phyloP scores from a whole-genome alignment of 2,329 filamentous ascomycete genomes.

The Endocalyx cinctus region DNA sequence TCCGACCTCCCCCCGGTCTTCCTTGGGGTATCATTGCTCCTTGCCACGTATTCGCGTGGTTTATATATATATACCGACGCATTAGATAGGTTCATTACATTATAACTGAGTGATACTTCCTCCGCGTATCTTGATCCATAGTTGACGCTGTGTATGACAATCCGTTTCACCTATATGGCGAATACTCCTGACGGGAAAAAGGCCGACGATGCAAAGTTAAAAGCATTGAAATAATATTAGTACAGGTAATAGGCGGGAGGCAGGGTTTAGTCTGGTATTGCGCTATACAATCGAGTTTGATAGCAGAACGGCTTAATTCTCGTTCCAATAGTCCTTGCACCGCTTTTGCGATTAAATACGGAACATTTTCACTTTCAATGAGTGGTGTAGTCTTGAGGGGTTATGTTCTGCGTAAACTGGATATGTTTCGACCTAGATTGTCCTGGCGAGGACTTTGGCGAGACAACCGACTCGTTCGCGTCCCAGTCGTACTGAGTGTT shows the following conservation, averaged over 20 bases:
- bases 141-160: slow-evolving; percentile 8
- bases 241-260: too few species aligned
- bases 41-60: slow-evolving; percentile 15
- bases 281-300: too few species aligned
- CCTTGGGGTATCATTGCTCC: slow-evolving; percentile 20
- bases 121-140: slow-evolving; percentile 7
- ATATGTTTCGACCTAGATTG: slow-evolving; percentile 36
- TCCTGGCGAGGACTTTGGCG: slow-evolving; percentile 32
- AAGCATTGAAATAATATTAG: slow-evolving; percentile 14
- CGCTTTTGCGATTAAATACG: too few species aligned
- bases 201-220: slow-evolving; percentile 11
- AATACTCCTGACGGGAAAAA: slow-evolving; percentile 14
- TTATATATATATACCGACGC: slow-evolving; percentile 16
- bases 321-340: too few species aligned
- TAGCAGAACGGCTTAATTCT: too few species aligned
- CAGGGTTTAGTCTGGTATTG: too few species aligned
- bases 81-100: slow-evolving; percentile 24
- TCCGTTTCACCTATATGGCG: slow-evolving; percentile 6
- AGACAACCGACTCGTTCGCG: slow-evolving; percentile 35
- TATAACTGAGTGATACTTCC: too few species aligned
- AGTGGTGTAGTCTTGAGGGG: slow-evolving; percentile 35
- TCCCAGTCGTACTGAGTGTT: slow-evolving; percentile 51
- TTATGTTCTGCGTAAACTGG: slow-evolving; percentile 43
- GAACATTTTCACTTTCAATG: too few species aligned
- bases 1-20: slow-evolving; percentile 11